Base-by-base conservation (phyloP, 192 early-diverging fungal genomes). In the Umbelopsis sp. region DNA sequence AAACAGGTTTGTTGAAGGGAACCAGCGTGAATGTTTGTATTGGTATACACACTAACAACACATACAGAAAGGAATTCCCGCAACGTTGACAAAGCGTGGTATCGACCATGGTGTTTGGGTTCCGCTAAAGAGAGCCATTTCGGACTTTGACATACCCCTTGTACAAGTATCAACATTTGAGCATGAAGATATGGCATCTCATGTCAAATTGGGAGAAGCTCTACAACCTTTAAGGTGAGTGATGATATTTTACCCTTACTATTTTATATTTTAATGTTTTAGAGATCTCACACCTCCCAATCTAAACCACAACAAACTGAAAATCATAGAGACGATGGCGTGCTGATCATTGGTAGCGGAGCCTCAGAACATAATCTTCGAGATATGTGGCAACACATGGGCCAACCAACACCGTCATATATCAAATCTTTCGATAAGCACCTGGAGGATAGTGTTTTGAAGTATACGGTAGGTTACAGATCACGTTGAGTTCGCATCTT, bases 71-170 rank as follows among this genome's bases (percentile, higher is more conserved):
- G 74, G 72, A 4, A 81, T 90, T 16, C 36, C 79, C 0, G 84
- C 84, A 20, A 75, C 81, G 4, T 56, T 69, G 9, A 79, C 83
- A 3, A 79, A 86, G 34, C 81, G 89, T 16, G 91, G 91, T 3
- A 80, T 88, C 24, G 91, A 92, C 54, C 91, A 92, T 65, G 91
- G 91, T 24, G 84, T 85, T 2, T 92, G 91, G 91, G 87, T 91
- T 0, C 88, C 87, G 4, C 68, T 91, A 26, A 85, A 91, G 43
- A 78, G 87, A 20, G 89, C 89, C n/a, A 80, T 90, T 12, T 80
- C 77, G 0, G 78, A 83, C 16, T 73, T 75, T 26, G 78, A 79
- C 12, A 84, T 92, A 66, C 91, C 91, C 0, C 84, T 92, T 65
- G 75, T 89, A 14, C 88, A 91, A 69, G 78, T 92, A 38, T 91